Evolutionary conservation across 495 filamentous ascomycete species (phyloP), one percentile per base, ranked within the genome.

Genomic region (Daldinia grandis): DNA sequence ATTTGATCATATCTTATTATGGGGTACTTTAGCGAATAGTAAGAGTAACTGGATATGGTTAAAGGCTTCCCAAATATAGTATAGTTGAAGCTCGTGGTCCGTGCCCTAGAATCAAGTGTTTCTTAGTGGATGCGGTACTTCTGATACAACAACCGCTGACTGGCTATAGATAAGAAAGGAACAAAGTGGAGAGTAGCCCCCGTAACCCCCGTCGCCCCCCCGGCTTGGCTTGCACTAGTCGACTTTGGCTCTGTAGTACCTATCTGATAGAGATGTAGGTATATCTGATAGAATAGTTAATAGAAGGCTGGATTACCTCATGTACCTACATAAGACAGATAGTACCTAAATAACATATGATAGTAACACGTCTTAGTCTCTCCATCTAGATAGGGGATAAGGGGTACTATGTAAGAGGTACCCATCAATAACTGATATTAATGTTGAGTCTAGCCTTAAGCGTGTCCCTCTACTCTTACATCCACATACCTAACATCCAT

Each of bases 91-190:
- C n/a, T n/a, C n/a, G n/a, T n/a, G n/a, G n/a, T n/a, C n/a, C n/a
- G n/a, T n/a, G n/a, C n/a, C n/a, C n/a, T n/a, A n/a, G n/a, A n/a
- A n/a, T n/a, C n/a, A n/a, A n/a, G n/a, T n/a, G n/a, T n/a, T n/a
- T n/a, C n/a, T n/a, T n/a, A n/a, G n/a, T n/a, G n/a, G n/a, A n/a
- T n/a, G n/a, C n/a, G n/a, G n/a, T 33, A 12, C 10, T 33, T 33
- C 10, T 33, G 31, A 33, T 33, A 53, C 17, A n/a, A 50, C 21
- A 56, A 64, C 27, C 17, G 38, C 47, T 72, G 61, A 72, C 42
- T 72, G 69, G 69, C 27, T 47, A 27, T 35, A 72, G 69, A 72
- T 72, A 72, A 72, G 60, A 14, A n/a, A 12, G 30, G 25, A 37
- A 38, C n/a, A 56, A 19, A 21, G 62, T 65, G 62, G 68, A 62